A percentile compares a stretch with the other conserved stretches of the same genome.
phyloP scores from a whole-genome alignment of 768 basidiomycete genomes.

The Heimioporus sp. region DNA sequence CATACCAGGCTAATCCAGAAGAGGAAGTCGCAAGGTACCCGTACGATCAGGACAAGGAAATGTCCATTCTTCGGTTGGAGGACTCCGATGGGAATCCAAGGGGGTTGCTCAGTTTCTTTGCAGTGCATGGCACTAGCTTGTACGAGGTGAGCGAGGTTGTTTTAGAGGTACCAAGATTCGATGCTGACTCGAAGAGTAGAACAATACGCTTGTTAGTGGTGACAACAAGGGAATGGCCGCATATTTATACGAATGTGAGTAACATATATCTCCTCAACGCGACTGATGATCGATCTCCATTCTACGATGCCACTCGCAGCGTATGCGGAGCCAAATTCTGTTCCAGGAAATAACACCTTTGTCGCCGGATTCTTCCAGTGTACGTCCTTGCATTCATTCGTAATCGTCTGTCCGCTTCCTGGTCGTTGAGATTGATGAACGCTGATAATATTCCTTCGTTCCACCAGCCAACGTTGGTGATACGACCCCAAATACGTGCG shows the following conservation, averaged over 20 bases:
- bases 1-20: conserved; percentile 73
- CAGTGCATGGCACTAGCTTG: conserved; percentile 80
- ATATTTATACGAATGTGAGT: conserved; percentile 68
- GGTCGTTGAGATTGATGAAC: too few relatives aligned
- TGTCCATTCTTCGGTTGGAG: conserved; percentile 67
- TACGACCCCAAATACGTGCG: conserved; percentile 77
- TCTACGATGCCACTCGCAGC: conserved; percentile 34
- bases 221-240: conserved; percentile 91
- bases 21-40: conserved; percentile 65
- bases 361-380: conserved; percentile 77
- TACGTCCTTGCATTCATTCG: conserved; percentile 29
- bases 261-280: background rate
- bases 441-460: too few relatives aligned
- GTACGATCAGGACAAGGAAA: conserved; percentile 72
- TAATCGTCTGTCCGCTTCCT: background rate
- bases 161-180: background rate
- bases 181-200: conserved; percentile 38
- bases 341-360: conserved; percentile 70
- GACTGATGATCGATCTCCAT: background rate
- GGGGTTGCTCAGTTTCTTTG: conserved; percentile 72
- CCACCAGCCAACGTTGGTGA: conserved; percentile 76
- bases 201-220: conserved; percentile 76
- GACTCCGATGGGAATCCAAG: conserved; percentile 54
- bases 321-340: conserved; percentile 56
- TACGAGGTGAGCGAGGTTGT: conserved; percentile 49